phyloP scores from a whole-genome alignment of 2,329 filamentous ascomycete genomes.

The Nannizziopsis arthrosporioides region DNA sequence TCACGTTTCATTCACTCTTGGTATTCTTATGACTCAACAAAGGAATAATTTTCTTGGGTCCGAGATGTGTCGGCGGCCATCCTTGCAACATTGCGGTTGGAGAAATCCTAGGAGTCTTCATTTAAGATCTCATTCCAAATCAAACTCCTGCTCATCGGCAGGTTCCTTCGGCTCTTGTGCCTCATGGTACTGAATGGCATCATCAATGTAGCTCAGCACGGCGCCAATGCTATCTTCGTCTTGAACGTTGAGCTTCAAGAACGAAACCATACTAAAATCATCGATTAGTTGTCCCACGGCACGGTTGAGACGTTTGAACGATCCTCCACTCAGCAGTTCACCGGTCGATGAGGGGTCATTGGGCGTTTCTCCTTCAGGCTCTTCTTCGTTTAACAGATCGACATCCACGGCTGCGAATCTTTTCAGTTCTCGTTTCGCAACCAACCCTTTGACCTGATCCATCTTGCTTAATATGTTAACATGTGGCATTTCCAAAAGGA shows the following conservation, averaged over 20 bases:
- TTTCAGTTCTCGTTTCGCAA: conserved; percentile 78
- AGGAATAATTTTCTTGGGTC: no score
- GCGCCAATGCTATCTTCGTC: conserved; percentile 82
- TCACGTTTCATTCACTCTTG: no score
- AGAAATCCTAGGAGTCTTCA: no score
- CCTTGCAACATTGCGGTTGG: no score
- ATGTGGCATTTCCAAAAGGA: conserved; percentile 94
- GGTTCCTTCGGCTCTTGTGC: conserved; percentile 84
- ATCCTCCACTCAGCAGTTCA: conserved; percentile 65
- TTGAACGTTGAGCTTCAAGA: conserved; percentile 76
- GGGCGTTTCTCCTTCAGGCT: conserved; percentile 42
- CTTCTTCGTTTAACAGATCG: conserved; percentile 47
- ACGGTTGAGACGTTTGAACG: conserved; percentile 71
- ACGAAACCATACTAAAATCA: conserved; percentile 96
- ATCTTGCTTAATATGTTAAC: conserved; percentile 96
- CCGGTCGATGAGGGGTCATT: conserved; percentile 54
- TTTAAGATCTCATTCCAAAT: conserved; percentile 28
- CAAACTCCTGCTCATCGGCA: conserved; percentile 49
- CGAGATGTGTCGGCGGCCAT: no score
- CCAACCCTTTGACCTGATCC: conserved; percentile 85
- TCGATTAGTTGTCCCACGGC: conserved; percentile 88
- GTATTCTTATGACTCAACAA: no score
- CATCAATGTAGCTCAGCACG: conserved; percentile 84
- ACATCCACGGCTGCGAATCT: conserved; percentile 81
- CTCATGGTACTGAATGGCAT: conserved; percentile 86